These are phyloP conservation scores for Auriscalpium orientale DNA, from an alignment of 768 basidiomycete species.

Conservation along the genomic window DNA sequence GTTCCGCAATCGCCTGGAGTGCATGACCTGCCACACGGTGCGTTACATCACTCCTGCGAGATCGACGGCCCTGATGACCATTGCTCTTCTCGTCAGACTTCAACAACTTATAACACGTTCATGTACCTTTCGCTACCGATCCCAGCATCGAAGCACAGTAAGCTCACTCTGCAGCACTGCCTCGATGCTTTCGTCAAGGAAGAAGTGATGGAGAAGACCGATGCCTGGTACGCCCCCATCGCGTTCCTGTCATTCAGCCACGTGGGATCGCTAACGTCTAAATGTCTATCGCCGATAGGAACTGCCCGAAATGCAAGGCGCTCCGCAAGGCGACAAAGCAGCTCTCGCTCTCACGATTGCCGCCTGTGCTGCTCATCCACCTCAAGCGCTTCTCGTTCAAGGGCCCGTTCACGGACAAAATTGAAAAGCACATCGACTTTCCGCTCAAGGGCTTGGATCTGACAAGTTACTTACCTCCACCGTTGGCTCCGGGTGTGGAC, in stretches of 20 bases:
- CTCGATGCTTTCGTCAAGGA: constrained; percentile 86
- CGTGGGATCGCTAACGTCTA: no score
- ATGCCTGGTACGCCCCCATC: constrained; percentile 69
- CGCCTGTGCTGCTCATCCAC: constrained; percentile 87
- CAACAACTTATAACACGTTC: constrained; percentile 94
- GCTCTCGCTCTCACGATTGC: constrained; percentile 85
- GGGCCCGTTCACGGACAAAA: constrained; percentile 91
- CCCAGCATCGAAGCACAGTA: constrained; percentile 51
- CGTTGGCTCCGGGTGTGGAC: constrained; percentile 58
- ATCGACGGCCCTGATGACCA: constrained; percentile 2
- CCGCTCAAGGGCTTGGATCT: constrained; percentile 55
- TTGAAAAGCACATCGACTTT: constrained; percentile 92
- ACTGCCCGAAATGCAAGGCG: constrained; percentile 90
- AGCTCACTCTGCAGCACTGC: constrained; percentile 70
- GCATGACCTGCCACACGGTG: constrained; percentile 85
- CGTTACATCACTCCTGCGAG: constrained; percentile 13
- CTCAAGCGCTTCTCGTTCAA: constrained; percentile 89
- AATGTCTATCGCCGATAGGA: constrained; percentile 41
- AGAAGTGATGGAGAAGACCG: constrained; percentile 85
- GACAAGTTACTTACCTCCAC: constrained; percentile 81
- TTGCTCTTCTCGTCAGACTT: constrained; percentile 50
- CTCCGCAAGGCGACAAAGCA: constrained; percentile 82
- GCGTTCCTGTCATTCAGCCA: not conserved
- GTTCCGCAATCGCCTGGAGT: constrained; percentile 83
- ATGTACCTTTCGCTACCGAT: constrained; percentile 92